Percentiles rank a stretch among this genome's conserved stretches.
Evolutionary conservation across 768 basidiomycete species (phyloP).

Genomic region (Rhodotorula paludigena): DNA sequence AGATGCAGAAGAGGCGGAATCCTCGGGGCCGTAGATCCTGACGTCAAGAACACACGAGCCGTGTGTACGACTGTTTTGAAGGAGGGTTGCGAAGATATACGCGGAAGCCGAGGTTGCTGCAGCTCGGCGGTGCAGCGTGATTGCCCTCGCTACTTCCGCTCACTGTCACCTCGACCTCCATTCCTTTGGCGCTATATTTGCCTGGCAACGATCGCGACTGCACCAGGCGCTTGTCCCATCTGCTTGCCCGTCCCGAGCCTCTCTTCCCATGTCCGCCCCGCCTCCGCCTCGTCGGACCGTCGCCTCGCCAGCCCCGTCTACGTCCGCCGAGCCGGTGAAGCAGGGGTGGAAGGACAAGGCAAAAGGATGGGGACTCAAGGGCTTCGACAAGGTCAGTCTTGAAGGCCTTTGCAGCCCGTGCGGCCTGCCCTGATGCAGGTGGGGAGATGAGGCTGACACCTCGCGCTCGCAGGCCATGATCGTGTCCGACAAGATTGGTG

Average conservation of each 20-base stretch:
- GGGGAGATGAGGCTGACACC: not conserved
- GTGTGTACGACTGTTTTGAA: too few species aligned
- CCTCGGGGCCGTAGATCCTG: too few species aligned
- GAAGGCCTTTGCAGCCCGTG: not conserved
- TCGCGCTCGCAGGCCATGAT: not conserved
- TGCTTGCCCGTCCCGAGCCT: not conserved
- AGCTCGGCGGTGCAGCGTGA: too few species aligned
- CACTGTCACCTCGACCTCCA: too few species aligned
- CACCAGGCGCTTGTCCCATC: too few species aligned
- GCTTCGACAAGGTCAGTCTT: constrained; percentile 5
- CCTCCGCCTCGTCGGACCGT: constrained; percentile 2
- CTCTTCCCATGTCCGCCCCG: not conserved
- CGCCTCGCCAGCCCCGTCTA: not conserved
- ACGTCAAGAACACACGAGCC: not conserved
- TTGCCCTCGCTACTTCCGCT: too few species aligned
- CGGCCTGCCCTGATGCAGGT: not conserved
- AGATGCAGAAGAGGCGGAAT: not conserved
- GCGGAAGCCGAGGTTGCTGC: too few species aligned
- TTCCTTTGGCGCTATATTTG: too few species aligned
- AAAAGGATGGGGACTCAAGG: constrained; percentile 3
- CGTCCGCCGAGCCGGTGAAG: not conserved
- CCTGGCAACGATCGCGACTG: too few species aligned
- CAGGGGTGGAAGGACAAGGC: constrained; percentile 4
- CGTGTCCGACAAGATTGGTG: constrained; percentile 1
- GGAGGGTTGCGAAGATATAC: too few species aligned